Evolutionary conservation across 75 land plant species (phyloP), one percentile per base, ranked within the genome.

Genomic region (Chamaecyparis obtusa): DNA sequence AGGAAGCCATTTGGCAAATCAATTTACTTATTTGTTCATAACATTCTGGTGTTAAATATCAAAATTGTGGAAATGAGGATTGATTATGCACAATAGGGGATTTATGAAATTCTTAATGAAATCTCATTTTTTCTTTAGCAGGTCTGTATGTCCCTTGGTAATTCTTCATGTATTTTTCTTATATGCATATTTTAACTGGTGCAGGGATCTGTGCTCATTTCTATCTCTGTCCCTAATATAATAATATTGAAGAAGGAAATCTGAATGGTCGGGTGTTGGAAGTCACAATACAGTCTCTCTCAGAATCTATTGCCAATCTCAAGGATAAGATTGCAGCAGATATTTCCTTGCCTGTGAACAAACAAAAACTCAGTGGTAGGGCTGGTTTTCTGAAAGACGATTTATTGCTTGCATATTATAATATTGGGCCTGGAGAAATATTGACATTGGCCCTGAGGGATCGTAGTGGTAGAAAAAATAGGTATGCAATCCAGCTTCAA

Each of bases 291-390:
- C 93, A 92, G 67, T 93, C 98, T 85, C 86, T 98, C n/a, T 90
- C 97, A 46, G 99, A 98, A 90, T 91, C 96, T 46, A 91, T 98
- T 84, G 82, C 90, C 79, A 96, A 93, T 77, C 81, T 96, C 81
- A 98, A 98, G 86, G 99, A 98, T 91, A 98, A 94, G 88, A 98
- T 98, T 94, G 93, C 99, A 37, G 95, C 89, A 19, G 99, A 98
- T 81, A 84, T 96, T 43, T 96, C 94, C 85, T 93, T 98, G 83
- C 99, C 99, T 32, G 93, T 97, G 69, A 98, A 98, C 90, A 98
- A 98, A 85, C 99, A 98, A 90, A 98, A 96, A 86, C 91, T 96
- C 74, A 98, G 97, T 93, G 94, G 96, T 35, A 91, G 92, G 44
- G 90, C 94, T 78, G 99, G 96, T 35, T 98, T 98, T 88, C 92